Evolutionary conservation across 2,329 filamentous ascomycete species (phyloP).

Genomic region (Pseudogymnoascus verrucosus): DNA sequence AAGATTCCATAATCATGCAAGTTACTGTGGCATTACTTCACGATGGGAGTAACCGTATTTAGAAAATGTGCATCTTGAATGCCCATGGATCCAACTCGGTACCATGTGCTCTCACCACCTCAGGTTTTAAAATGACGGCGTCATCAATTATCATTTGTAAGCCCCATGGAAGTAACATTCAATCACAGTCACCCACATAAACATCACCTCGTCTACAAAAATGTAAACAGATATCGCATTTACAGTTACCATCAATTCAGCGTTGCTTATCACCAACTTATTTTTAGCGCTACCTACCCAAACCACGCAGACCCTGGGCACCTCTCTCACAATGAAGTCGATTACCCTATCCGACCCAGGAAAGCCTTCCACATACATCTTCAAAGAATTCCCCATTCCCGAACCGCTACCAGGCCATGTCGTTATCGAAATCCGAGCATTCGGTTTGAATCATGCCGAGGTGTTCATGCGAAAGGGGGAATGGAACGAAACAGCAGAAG

Average conservation of each 20-base stretch:
- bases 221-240: background rate
- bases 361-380: constrained; percentile 10
- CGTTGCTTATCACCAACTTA: background rate
- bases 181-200: too few relatives aligned
- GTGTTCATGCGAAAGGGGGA: constrained; percentile 14
- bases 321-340: constrained; percentile 24
- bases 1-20: background rate
- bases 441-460: constrained; percentile 31
- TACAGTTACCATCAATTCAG: background rate
- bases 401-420: constrained; percentile 30
- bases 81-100: background rate
- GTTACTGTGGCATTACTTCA: background rate
- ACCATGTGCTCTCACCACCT: background rate
- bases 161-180: too few relatives aligned
- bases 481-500: constrained; percentile 11
- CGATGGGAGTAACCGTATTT: background rate
- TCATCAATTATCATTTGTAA: background rate
- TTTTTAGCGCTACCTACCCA: too few relatives aligned
- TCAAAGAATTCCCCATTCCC: constrained; percentile 33
- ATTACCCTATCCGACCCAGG: constrained; percentile 26
- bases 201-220: background rate
- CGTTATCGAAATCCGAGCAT: constrained; percentile 33
- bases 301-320: background rate
- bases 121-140: background rate
- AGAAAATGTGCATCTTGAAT: background rate